phyloP scores from a whole-genome alignment of 768 basidiomycete genomes.

The Boletus subcaerulescens region DNA sequence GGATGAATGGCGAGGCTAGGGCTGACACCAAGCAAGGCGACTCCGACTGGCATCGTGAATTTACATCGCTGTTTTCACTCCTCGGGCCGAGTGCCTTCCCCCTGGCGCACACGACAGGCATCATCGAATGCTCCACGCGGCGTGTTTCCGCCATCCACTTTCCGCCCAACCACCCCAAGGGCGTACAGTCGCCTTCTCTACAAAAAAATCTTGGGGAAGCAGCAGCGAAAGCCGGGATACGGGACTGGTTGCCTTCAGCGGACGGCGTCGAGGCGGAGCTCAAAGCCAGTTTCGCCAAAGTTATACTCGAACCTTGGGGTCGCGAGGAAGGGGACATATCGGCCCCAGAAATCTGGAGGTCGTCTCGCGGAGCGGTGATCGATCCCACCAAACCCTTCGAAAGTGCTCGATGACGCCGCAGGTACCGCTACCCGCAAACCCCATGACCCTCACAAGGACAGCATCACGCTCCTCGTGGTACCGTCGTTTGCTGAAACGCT shows the following conservation, averaged over 20 bases:
- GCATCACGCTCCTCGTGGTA: slow-evolving; percentile 57
- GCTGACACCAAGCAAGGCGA: slow-evolving; percentile 12
- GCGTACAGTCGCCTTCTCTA: not conserved
- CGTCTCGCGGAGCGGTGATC: slow-evolving; percentile 38
- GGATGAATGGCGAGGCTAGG: not conserved
- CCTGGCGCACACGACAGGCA: slow-evolving; percentile 58
- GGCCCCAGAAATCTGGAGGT: slow-evolving; percentile 33
- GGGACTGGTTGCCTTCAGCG: slow-evolving; percentile 20
- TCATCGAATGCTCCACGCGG: slow-evolving; percentile 65
- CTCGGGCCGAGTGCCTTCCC: slow-evolving; percentile 59
- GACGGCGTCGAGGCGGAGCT: slow-evolving; percentile 45
- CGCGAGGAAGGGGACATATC: slow-evolving; percentile 38
- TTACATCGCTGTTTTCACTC: slow-evolving; percentile 34
- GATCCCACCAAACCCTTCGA: slow-evolving; percentile 17
- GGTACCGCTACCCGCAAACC: slow-evolving; percentile 17
- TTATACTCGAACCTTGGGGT: slow-evolving; percentile 57
- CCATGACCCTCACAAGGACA: slow-evolving; percentile 55
- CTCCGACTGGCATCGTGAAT: slow-evolving; percentile 21
- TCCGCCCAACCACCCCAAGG: slow-evolving; percentile 31
- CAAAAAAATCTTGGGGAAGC: not conserved
- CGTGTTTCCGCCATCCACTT: slow-evolving; percentile 47
- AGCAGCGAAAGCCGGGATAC: slow-evolving; percentile 7
- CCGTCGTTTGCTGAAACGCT: slow-evolving; percentile 42
- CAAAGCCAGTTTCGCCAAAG: slow-evolving; percentile 43
- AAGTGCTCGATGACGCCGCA: slow-evolving; percentile 1